Conservation (phyloP, 2,329 filamentous ascomycete species). For the Epichloe baconii region DNA sequence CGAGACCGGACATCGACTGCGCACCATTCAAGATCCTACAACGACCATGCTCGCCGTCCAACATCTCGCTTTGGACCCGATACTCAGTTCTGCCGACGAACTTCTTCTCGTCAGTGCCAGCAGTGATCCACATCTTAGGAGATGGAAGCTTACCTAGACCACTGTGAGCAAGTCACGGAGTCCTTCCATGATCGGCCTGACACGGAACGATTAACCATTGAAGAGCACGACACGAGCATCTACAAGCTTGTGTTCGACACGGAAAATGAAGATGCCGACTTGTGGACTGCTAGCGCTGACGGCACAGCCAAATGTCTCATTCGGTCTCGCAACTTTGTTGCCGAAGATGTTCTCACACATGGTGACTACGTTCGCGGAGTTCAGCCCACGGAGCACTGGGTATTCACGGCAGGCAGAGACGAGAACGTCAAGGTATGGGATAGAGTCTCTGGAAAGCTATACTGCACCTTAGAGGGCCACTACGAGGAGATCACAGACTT, state of each 20-base stretch:
- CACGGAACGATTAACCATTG: constrained; percentile 39
- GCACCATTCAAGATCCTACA: constrained; percentile 64
- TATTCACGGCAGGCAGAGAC: constrained; percentile 78
- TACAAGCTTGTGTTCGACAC: constrained; percentile 66
- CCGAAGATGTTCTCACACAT: constrained; percentile 62
- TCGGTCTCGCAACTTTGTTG: constrained; percentile 52
- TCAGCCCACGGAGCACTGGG: constrained; percentile 60
- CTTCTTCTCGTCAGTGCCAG: constrained; percentile 64
- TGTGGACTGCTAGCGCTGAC: constrained; percentile 91
- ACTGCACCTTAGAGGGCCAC: constrained; percentile 68
- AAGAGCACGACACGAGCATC: constrained; percentile 82
- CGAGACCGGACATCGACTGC: constrained; percentile 51
- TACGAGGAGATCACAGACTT: constrained; percentile 87
- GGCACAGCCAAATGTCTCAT: constrained; percentile 73
- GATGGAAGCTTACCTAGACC: constrained; percentile 52
- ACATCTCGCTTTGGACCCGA: constrained; percentile 62
- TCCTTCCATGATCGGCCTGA: constrained; percentile 27
- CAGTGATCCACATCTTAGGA: constrained; percentile 65
- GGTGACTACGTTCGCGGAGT: constrained; percentile 85
- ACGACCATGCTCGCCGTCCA: constrained; percentile 65
- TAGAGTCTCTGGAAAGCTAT: constrained; percentile 53
- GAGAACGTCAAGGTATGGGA: constrained; percentile 92
- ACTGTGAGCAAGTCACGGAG: constrained; percentile 41
- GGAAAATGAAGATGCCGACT: constrained; percentile 48
- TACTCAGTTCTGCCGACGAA: constrained; percentile 34